Evolutionary conservation across 2,329 filamentous ascomycete species (phyloP), one percentile per base, ranked within the genome.

Genomic region (Apiospora kogelbergensis): DNA sequence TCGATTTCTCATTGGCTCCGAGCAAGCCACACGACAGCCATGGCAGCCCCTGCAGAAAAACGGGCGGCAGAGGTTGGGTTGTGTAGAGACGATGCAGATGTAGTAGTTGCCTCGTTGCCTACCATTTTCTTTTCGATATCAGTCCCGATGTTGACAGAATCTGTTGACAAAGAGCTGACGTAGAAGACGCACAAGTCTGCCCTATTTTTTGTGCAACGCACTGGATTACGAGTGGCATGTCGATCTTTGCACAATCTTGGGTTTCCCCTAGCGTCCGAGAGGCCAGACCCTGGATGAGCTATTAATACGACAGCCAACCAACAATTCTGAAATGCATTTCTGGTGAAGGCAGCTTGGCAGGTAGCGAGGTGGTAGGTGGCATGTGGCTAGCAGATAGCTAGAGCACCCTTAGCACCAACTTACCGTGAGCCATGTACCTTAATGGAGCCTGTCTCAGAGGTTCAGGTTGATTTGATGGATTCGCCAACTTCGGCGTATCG

Each of bases 261-360:
- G 26, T 45, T 45, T 41, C 41, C 30, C 26, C 24, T 65, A 45
- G 63, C 63, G 41, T 45, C 24, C 63, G 33, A 17, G 24, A 22
- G 26, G 42, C 53, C 53, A 60, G 53, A 60, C 63, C 63, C 41
- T 65, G 41, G 26, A 44, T 65, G 63, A 65, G 63, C 63, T 65
- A 65, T 65, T 65, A 65, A 65, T 65, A 65, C 41, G 24, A 65
- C 63, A 65, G 30, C 63, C 63, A 45, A 65, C 53, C 53, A 60
- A 30, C 30, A n/a, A 37, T 37, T 33, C 48, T 33, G 48, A 30
- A 33, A 30, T 33, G 26, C 48, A 37, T 60, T 60, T 37, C n/a
- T 60, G 48, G 48, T 60, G 48, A 60, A 60, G 33, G 33, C 33
- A 33, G 33, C 4, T 33, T 33, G 33, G 33, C 33, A 33, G 33